phyloP scores from a whole-genome alignment of 2,329 filamentous ascomycete species.

The Elsinoe perseae region DNA sequence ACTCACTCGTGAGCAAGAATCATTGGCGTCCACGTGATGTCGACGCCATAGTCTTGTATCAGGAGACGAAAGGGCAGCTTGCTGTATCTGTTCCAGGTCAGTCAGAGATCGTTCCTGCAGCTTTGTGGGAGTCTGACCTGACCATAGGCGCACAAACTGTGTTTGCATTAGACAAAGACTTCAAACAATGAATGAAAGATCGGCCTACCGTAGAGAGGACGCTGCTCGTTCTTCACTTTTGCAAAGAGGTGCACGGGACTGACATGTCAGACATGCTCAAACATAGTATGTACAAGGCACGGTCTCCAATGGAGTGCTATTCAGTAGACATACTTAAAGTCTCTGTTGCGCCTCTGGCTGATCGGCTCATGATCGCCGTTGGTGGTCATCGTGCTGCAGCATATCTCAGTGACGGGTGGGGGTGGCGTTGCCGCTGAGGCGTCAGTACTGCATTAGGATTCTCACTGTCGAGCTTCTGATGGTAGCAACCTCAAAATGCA shows the following conservation, averaged over 20 bases:
- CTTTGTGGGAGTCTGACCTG: conserved; percentile 38
- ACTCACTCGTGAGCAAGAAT: conserved; percentile 33
- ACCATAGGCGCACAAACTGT: conserved; percentile 59
- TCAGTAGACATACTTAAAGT: not conserved
- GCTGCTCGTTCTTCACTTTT: conserved; percentile 43
- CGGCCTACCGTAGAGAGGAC: conserved; percentile 44
- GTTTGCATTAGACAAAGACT: conserved; percentile 14
- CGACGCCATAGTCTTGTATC: conserved; percentile 55
- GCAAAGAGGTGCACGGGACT: conserved; percentile 45
- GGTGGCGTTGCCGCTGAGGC: too few species aligned
- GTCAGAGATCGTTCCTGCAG: not conserved
- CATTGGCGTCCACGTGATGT: conserved; percentile 67
- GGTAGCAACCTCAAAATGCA: too few species aligned
- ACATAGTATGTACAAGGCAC: not conserved
- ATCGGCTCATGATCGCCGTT: not conserved
- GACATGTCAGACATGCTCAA: not conserved
- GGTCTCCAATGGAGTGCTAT: not conserved
- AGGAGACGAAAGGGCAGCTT: conserved; percentile 63
- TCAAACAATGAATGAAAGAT: not conserved
- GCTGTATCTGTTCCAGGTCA: conserved; percentile 21
- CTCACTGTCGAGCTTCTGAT: too few species aligned
- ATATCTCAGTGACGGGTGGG: not conserved
- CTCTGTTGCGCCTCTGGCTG: not conserved
- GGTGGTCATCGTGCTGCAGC: not conserved
- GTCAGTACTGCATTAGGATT: too few species aligned